Evolutionary conservation across 192 early-diverging fungal species (phyloP), one percentile per base, ranked within the genome.

Genomic region (Endogone sp.): DNA sequence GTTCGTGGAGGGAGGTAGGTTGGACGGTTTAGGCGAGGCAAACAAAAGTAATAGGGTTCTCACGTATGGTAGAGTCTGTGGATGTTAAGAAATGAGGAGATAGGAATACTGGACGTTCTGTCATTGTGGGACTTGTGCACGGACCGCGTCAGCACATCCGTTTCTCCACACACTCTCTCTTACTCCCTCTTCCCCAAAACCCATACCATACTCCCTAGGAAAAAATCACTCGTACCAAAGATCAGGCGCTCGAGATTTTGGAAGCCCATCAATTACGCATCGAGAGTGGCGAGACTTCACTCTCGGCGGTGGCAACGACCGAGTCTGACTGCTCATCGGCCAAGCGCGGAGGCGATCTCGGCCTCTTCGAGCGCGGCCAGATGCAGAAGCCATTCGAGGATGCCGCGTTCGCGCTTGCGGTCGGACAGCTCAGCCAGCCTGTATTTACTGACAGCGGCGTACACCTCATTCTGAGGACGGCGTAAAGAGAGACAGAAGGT

Each of bases 241-340:
- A 96, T 65, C 95, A 98, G 65, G 98, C 98, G 0, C 62, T 86
- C 2, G 79, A 86, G 32, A 89, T 86, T 29, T 79, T 98, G 25
- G 66, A 78, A 4, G 87, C 69, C 8, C 91, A 92, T 64, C 83
- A 90, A 31, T 66, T 79, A 58, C 75, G 82, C 54, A 96, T 97
- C 68, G 73, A 84, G 30, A 74, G 73, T 32, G 87, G 86, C 28
- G 84, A 86, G 58, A 83, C 75, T 20, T 75, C 82, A 61, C 84
- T 99, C 16, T 83, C 75, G 0, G 82, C 90, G 11, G 73, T 98
- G 20, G 98, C 98, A 2, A 73, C 79, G 2, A 82, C 79, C 27
- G 82, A 95, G 69, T 93, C 90, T 27, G 96, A 99, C 73, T 99
- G 98, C 75, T 90, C 89, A n/a, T 94, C 92, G 29, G 95, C 96